phyloP scores from a whole-genome alignment of 2,329 filamentous ascomycete species.

The Myriosclerotinia curreyana region DNA sequence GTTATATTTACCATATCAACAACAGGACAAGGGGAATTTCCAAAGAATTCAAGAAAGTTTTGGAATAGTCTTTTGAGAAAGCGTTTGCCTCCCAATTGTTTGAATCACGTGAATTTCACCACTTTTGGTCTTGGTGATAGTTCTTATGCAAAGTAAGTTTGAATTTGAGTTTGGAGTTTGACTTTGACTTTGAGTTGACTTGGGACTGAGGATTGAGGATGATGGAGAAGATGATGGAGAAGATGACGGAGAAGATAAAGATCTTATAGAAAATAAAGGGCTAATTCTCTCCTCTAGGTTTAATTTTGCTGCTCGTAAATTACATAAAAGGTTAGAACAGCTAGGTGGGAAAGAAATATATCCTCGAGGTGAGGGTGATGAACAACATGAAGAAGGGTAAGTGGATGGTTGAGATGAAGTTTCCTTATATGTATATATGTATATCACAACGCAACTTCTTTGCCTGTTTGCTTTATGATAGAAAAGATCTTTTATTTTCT shows the following conservation, averaged over 20 bases:
- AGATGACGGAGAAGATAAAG: too few relatives aligned
- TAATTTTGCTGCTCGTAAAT: constrained; percentile 88
- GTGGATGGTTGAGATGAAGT: constrained; percentile 36
- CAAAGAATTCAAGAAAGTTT: constrained; percentile 74
- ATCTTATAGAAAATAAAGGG: not conserved
- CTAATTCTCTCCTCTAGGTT: constrained; percentile 54
- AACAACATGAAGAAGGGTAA: constrained; percentile 88
- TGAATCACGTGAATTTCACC: constrained; percentile 69
- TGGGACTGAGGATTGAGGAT: not conserved
- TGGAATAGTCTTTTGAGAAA: constrained; percentile 84
- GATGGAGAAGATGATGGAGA: too few relatives aligned
- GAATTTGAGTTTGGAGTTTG: too few relatives aligned
- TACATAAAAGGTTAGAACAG: constrained; percentile 79
- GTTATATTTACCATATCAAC: constrained; percentile 85
- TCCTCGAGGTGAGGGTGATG: constrained; percentile 81
- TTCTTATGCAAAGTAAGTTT: constrained; percentile 78
- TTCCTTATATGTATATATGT: not conserved
- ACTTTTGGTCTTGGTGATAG: constrained; percentile 92
- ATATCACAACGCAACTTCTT: not conserved
- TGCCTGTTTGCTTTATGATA: not conserved
- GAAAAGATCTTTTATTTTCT: not conserved
- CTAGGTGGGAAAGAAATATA: constrained; percentile 77
- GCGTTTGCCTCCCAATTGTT: constrained; percentile 67
- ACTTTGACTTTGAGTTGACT: not conserved
- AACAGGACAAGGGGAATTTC: constrained; percentile 91